Evolutionary conservation across 1,284 basidiomycete genomes (phyloP), one percentile per base, ranked within the genome.

Genomic region (Tilletia horrida): DNA sequence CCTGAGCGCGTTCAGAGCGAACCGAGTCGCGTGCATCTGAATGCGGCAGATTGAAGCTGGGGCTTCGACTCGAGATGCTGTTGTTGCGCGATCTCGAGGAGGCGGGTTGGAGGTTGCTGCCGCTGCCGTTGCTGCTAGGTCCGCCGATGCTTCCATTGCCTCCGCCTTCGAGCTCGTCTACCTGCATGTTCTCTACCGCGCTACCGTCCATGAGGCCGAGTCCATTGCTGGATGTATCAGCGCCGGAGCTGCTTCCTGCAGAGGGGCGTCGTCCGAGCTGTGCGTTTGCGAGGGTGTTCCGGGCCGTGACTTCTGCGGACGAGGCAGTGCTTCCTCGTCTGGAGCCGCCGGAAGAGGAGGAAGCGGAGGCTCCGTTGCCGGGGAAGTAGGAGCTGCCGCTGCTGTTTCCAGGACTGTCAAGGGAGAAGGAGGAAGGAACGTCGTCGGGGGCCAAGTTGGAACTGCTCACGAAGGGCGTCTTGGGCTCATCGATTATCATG

Each of bases 401-500:
- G 52, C 7, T 27, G 27, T 3, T 18, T 16, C 18, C 44, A 7
- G 27, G 57, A 21, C n/a, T 35, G 29, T 57, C 23, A 42, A 64
- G 31, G 63, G 25, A 64, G 31, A 40, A 62, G n/a, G 21, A 1
- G 18, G 7, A 61, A 40, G 13, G 25, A 23, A 66, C 18, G 35
- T 77, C 77, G 9, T 78, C 77, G 23, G 75, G 73, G 4, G 71
- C 73, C 8, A 75, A 66, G 48, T 67, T 67, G 4, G 74, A 69
- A 52, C 73, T 72, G 16, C 73, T 71, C n/a, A 81, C 80, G 47
- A 81, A 81, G 16, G 80, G 80, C 2, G 80, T 81, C 69, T 81
- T 81, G 63, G 80, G 80, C 69, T 81, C 80, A 62, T 81, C 80
- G 55, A 81, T 79, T 63, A 72, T 80, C 80, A 81, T 81, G n/a